Evolutionary conservation across 345 rosid species (phyloP).

Genomic region (Diplotaxis tenuifolia): DNA sequence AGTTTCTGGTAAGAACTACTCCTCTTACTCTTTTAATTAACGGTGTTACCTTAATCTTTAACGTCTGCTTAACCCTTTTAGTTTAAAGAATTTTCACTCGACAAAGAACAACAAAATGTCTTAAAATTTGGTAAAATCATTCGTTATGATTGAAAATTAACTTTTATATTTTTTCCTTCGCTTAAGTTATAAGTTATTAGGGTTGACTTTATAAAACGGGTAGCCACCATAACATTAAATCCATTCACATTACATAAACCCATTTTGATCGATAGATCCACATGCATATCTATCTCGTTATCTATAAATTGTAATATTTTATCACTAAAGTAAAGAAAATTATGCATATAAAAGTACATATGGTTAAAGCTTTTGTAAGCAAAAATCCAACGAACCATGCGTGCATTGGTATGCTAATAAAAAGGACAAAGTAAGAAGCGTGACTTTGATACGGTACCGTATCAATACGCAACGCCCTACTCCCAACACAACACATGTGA

Average conservation of each 20-base stretch:
- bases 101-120: slow-evolving; percentile 14
- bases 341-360: slow-evolving; percentile 1
- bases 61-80: not conserved
- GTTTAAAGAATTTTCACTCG: not conserved
- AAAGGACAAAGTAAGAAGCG: slow-evolving; percentile 36
- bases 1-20: slow-evolving; percentile 57
- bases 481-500: slow-evolving; percentile 32
- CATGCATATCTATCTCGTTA: slow-evolving; percentile 11
- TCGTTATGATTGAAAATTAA: not conserved
- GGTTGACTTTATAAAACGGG: slow-evolving; percentile 20
- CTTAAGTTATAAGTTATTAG: slow-evolving; percentile 32
- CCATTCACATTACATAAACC: slow-evolving; percentile 30
- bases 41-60: not conserved
- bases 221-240: slow-evolving; percentile 31
- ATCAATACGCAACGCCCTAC: slow-evolving; percentile 34
- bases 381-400: slow-evolving; percentile 30
- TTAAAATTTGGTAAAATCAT: not conserved
- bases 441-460: slow-evolving; percentile 40
- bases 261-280: slow-evolving; percentile 24
- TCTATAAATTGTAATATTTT: not conserved
- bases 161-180: not conserved
- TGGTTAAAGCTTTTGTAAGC: not conserved
- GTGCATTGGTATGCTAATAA: slow-evolving; percentile 33
- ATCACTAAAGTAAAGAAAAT: not conserved
- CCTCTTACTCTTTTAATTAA: not conserved